Evolutionary conservation across 1,139 yeast species (phyloP).

Genomic region (Kodamaea plutei): DNA sequence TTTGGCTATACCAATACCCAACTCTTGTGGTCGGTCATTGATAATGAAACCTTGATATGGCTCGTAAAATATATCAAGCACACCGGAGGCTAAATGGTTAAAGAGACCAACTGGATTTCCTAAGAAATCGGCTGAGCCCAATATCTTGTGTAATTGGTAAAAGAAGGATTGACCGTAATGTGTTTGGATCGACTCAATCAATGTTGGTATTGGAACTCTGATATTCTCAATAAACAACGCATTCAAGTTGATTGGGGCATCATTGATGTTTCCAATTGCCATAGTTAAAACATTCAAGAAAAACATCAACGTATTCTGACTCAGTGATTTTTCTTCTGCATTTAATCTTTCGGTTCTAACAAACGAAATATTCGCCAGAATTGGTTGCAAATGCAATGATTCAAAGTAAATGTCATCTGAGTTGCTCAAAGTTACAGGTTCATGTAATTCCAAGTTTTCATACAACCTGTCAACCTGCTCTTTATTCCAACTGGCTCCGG

Average conservation of each 20-base stretch:
- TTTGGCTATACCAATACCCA: constrained; percentile 92
- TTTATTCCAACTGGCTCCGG: constrained; percentile 66
- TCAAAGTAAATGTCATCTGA: constrained; percentile 85
- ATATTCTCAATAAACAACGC: constrained; percentile 86
- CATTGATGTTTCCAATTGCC: constrained; percentile 97
- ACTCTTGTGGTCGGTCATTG: constrained; percentile 92
- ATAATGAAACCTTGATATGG: constrained; percentile 94
- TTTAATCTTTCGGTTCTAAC: constrained; percentile 82
- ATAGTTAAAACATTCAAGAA: constrained; percentile 83
- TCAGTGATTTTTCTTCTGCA: constrained; percentile 49
- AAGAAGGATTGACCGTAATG: constrained; percentile 93
- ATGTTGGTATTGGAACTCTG: constrained; percentile 75
- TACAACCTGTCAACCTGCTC: constrained; percentile 50
- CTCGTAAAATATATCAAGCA: constrained; percentile 92
- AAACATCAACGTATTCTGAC: constrained; percentile 67
- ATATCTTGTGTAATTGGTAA: constrained; percentile 85
- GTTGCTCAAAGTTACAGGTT: constrained; percentile 56
- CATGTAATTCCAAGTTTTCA: constrained; percentile 60
- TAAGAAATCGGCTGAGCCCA: constrained; percentile 93
- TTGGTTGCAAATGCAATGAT: constrained; percentile 87
- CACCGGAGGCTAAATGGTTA: constrained; percentile 90
- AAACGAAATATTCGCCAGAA: constrained; percentile 83
- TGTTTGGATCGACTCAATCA: constrained; percentile 67
- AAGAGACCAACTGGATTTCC: constrained; percentile 98
- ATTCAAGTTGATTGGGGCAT: constrained; percentile 89